These are phyloP conservation scores for Corylus americana DNA, from an alignment of 306 rosid species.

Conservation along the genomic window DNA sequence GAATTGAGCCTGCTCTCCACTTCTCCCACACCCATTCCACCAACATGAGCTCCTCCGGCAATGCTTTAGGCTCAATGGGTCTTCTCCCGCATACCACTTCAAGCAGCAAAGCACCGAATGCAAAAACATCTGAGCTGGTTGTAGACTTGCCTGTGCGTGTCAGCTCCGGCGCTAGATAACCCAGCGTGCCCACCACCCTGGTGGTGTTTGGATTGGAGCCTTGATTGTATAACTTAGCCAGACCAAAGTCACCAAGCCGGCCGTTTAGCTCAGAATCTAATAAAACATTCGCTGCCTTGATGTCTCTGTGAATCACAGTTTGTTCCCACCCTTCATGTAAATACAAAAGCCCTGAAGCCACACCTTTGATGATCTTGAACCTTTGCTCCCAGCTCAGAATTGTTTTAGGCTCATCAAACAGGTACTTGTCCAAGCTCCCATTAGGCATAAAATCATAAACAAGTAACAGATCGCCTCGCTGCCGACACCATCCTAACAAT, in stretches of 20 bases:
- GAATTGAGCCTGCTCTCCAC: constrained; percentile 39
- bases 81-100: constrained; percentile 64
- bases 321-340: constrained; percentile 68
- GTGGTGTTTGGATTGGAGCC: constrained; percentile 60
- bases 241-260: constrained; percentile 57
- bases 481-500: constrained; percentile 65
- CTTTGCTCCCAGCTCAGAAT: constrained; percentile 55
- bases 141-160: constrained; percentile 57
- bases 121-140: constrained; percentile 52
- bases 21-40: constrained; percentile 69
- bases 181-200: constrained; percentile 61
- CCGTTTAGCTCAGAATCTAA: constrained; percentile 59
- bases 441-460: constrained; percentile 63
- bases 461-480: constrained; percentile 33
- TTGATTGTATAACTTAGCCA: constrained; percentile 53
- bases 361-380: constrained; percentile 54
- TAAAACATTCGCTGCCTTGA: constrained; percentile 61
- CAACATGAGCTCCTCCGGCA: constrained; percentile 54
- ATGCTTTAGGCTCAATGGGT: constrained; percentile 46
- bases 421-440: constrained; percentile 62
- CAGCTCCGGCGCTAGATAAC: constrained; percentile 60
- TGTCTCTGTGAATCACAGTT: constrained; percentile 60
- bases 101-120: constrained; percentile 57
- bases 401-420: constrained; percentile 35
- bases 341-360: constrained; percentile 53